Percentiles rank a stretch among this genome's conserved stretches.
Evolutionary conservation across 2,329 filamentous ascomycete species (phyloP).

Genomic region (Apiospora saccharicola): DNA sequence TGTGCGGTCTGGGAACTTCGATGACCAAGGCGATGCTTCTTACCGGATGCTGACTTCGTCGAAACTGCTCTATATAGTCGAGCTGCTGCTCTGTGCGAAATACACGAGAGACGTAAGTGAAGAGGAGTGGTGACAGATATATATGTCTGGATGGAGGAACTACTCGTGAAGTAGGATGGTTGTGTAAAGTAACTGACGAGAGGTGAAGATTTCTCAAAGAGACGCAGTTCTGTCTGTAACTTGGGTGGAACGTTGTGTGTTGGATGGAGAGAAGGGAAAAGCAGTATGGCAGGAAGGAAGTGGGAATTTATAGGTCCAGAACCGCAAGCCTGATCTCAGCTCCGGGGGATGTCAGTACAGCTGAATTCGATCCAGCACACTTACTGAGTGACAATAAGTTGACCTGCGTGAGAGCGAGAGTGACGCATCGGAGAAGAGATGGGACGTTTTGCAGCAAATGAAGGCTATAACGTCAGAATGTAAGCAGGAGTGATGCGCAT

Average conservation of each 20-base stretch:
- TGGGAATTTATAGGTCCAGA: constrained; percentile 1
- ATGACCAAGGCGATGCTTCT: not conserved
- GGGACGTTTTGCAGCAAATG: constrained; percentile 18
- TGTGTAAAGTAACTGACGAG: not conserved
- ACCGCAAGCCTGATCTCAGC: not conserved
- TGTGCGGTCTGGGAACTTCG: not conserved
- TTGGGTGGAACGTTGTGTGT: not conserved
- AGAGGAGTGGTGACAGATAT: not conserved
- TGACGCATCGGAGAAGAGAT: not conserved
- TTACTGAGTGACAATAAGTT: not conserved
- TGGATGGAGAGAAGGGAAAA: constrained; percentile 6
- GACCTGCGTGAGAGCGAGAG: not conserved
- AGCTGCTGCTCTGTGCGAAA: not conserved
- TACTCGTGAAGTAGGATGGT: not conserved
- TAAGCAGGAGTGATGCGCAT: not conserved
- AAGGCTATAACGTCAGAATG: not conserved
- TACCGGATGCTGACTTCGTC: not conserved
- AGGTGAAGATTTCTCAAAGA: not conserved
- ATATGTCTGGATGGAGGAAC: no score
- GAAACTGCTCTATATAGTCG: not conserved
- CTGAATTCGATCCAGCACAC: constrained; percentile 16
- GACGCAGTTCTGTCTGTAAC: not conserved
- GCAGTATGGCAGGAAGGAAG: not conserved
- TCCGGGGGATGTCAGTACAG: not conserved
- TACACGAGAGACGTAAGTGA: not conserved